Base-by-base conservation (phyloP, 345 rosid genomes). In the Boechera divaricarpa region DNA sequence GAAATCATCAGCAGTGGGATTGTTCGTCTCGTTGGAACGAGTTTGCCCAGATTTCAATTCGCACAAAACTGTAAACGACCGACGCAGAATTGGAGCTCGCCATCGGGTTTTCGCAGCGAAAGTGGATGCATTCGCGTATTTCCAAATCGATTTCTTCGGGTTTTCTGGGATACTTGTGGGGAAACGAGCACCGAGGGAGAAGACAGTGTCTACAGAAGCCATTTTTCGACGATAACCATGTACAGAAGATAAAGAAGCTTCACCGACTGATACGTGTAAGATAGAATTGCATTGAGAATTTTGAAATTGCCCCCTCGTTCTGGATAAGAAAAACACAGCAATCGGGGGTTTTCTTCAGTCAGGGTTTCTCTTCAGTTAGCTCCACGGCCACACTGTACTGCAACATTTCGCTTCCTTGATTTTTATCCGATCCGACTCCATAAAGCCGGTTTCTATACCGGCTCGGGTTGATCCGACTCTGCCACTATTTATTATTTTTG, bases 51-150 rank as follows among this genome's bases (percentile, higher is more conserved):
- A 53, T 49, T 76, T 82, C 80, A 73, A 55, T 58, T 82, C 81
- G 77, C 89, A 84, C 1, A 88, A 47, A 70, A 88, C 85, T 2
- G 87, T 83, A 70, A 85, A 78, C 54, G 96, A 83, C 2, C 84
- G 85, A 52, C 63, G 87, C 44, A 81, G 81, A 75, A 83, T 68
- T 10, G 85, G 81, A 55, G 85, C 57, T 61, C 80, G 79, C 13
- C 81, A 67, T 49, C 42, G 73, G 61, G 58, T 61, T 61, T 59
- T 85, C 6, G 81, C 76, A 24, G 72, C 49, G 18, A 75, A 83
- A 71, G 7, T 70, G 9, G 67, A 59, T 38, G 81, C 7, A 11
- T 15, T 36, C 3, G 61, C 26, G 24, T 38, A 68, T 67, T 32
- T 63, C 5, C 80, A 41, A 28, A 79, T 72, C 32, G 70, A 56